Conservation (phyloP, 805 yeast genomes). For the Saccharomycopsis capsularis region DNA sequence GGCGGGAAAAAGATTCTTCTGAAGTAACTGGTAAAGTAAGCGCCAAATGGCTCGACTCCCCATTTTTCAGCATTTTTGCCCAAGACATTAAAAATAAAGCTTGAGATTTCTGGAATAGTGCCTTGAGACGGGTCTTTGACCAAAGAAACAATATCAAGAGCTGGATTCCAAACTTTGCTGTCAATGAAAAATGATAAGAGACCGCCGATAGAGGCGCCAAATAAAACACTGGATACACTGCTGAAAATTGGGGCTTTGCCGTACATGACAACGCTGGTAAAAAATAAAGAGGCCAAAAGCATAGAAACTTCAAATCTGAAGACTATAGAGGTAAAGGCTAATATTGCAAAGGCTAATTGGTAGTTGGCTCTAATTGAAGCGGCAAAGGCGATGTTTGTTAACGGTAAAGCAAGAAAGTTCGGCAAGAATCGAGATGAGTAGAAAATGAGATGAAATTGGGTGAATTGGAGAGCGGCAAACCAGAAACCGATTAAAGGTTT, state of each 20-base stretch:
- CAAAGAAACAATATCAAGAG: conserved; percentile 40
- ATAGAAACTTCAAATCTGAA: conserved; percentile 68
- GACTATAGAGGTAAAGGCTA: conserved; percentile 57
- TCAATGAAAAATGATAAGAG: conserved; percentile 48
- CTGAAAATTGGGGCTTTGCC: conserved; percentile 39
- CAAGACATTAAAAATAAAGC: conserved; percentile 71
- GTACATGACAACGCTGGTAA: conserved; percentile 38
- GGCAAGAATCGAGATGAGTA: conserved; percentile 84
- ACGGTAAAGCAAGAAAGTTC: conserved; percentile 77
- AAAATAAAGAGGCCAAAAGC: conserved; percentile 43
- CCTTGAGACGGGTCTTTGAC: conserved; percentile 25
- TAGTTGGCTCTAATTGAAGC: conserved; percentile 44
- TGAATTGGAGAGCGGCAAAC: conserved; percentile 50
- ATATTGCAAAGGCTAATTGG: conserved; percentile 41
- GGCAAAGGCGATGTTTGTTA: conserved; percentile 51
- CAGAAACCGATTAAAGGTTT: conserved; percentile 37
- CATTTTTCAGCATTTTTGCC: conserved; percentile 67
- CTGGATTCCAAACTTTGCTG: conserved; percentile 89
- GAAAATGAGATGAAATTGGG: conserved; percentile 75
- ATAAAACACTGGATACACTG: conserved; percentile 34
- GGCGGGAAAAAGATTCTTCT: conserved; percentile 39
- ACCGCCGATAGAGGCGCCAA: conserved; percentile 50
- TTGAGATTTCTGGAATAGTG: conserved; percentile 67
- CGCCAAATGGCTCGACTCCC: conserved; percentile 74
- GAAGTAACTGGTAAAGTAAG: conserved; percentile 54